Percentiles rank a stretch among this genome's conserved stretches.
Conservation (phyloP, 352 stramenopile species). For the Phytophthora capsici region DNA sequence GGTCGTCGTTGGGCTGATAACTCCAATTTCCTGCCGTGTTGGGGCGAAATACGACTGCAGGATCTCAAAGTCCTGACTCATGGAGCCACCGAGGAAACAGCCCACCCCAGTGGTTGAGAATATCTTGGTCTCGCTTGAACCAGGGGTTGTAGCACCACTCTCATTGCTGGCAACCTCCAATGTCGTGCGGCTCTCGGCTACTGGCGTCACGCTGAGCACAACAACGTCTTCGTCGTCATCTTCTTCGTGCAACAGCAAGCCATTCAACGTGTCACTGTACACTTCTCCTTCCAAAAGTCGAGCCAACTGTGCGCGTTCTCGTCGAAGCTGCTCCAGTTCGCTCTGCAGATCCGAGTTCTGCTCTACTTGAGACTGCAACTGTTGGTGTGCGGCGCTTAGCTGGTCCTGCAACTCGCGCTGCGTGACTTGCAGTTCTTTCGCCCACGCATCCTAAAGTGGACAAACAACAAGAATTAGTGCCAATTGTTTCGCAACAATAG, state of each 20-base stretch:
- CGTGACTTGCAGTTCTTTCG: constrained; percentile 80
- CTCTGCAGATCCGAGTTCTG: constrained; percentile 77
- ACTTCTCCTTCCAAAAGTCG: constrained; percentile 75
- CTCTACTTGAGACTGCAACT: constrained; percentile 73
- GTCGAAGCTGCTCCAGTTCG: constrained; percentile 72
- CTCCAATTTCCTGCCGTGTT: constrained; percentile 14
- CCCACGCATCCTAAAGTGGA: constrained; percentile 72
- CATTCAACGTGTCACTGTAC: constrained; percentile 68
- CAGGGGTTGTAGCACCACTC: not conserved
- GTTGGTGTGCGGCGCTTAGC: constrained; percentile 65
- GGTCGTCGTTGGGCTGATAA: not conserved
- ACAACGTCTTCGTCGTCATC: constrained; percentile 79
- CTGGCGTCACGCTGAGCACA: constrained; percentile 71
- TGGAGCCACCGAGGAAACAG: constrained; percentile 59
- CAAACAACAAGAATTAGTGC: constrained; percentile 10
- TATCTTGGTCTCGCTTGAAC: constrained; percentile 23
- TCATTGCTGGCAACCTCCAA: constrained; percentile 15
- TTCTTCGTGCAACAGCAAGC: constrained; percentile 79
- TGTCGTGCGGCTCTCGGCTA: constrained; percentile 29
- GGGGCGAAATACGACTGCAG: constrained; percentile 81
- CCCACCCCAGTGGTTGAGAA: constrained; percentile 42
- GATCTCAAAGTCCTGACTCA: constrained; percentile 81
- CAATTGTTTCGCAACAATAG: not conserved
- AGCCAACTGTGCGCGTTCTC: constrained; percentile 62
- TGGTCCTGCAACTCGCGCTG: constrained; percentile 81